Conservation (phyloP, 306 rosid species). For the Purshia tridentata region DNA sequence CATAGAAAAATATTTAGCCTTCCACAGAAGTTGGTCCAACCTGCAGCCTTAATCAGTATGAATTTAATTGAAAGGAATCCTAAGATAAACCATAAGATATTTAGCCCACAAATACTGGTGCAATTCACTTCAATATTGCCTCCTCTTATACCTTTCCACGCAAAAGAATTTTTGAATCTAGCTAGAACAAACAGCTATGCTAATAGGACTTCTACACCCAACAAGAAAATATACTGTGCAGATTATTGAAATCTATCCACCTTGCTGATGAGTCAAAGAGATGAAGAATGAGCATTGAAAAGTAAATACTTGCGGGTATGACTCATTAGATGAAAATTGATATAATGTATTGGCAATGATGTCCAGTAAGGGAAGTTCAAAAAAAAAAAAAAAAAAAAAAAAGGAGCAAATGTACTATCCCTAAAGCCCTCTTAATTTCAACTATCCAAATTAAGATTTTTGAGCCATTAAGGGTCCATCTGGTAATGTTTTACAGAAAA, state of each 20-base stretch:
- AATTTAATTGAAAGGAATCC: background rate
- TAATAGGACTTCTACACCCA: background rate
- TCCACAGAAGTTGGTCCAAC: background rate
- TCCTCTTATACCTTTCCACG: background rate
- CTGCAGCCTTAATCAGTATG: background rate
- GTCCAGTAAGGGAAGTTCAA: background rate
- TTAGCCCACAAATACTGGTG: background rate
- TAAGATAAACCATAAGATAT: background rate
- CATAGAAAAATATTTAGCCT: background rate
- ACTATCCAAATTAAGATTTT: background rate
- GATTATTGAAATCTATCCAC: background rate
- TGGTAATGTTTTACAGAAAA: too few species aligned
- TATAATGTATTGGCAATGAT: background rate
- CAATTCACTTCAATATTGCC: background rate
- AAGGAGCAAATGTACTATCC: background rate
- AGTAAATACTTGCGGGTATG: background rate
- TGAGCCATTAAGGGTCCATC: background rate
- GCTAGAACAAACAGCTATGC: background rate
- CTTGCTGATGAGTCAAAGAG: background rate
- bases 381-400: background rate
- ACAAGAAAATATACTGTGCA: background rate
- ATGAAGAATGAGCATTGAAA: background rate
- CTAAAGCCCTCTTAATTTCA: background rate
- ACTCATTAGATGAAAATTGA: background rate
- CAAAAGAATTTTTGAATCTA: background rate